A percentile compares a stretch with the other conserved stretches of the same genome.
These are phyloP conservation scores for Tubosaeta sp. DNA, from an alignment of 768 basidiomycete genomes.

Conservation along the genomic window DNA sequence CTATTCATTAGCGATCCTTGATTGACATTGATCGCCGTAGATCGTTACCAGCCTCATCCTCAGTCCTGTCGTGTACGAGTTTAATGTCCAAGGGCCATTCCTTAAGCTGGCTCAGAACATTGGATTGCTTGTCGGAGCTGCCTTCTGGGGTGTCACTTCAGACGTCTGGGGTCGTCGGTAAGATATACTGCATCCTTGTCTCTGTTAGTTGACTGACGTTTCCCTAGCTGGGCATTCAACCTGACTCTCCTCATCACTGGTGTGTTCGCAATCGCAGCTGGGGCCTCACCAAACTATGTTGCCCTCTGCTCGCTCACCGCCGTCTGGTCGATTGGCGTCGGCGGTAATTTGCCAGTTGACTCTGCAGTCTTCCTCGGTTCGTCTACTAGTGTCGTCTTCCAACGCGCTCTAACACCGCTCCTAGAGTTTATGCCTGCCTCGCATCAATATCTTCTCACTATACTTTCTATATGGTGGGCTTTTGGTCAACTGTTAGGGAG, in stretches of 20 bases:
- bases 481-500: slow-evolving; percentile 66
- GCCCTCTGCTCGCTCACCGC: slow-evolving; percentile 51
- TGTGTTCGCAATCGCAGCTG: slow-evolving; percentile 61
- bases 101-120: slow-evolving; percentile 69
- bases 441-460: slow-evolving; percentile 71
- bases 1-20: neutral
- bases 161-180: slow-evolving; percentile 72
- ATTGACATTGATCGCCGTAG: slow-evolving; percentile 27
- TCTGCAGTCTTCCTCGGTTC: slow-evolving; percentile 70
- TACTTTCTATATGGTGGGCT: slow-evolving; percentile 79
- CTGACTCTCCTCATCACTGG: slow-evolving; percentile 65
- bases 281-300: slow-evolving; percentile 51
- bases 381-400: slow-evolving; percentile 10
- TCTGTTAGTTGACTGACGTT: slow-evolving; percentile 4
- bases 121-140: slow-evolving; percentile 65
- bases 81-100: slow-evolving; percentile 55
- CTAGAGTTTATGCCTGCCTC: slow-evolving; percentile 65
- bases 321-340: slow-evolving; percentile 64
- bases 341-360: slow-evolving; percentile 73
- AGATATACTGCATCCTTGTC: neutral
- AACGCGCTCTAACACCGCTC: neutral
- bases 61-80: slow-evolving; percentile 60
- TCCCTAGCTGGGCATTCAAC: slow-evolving; percentile 59
- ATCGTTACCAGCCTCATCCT: slow-evolving; percentile 65
- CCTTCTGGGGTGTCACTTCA: slow-evolving; percentile 63